These are phyloP conservation scores for Brachypodium distachyon DNA, from an alignment of 202 grass and related monocot species.

Conservation along the genomic window DNA sequence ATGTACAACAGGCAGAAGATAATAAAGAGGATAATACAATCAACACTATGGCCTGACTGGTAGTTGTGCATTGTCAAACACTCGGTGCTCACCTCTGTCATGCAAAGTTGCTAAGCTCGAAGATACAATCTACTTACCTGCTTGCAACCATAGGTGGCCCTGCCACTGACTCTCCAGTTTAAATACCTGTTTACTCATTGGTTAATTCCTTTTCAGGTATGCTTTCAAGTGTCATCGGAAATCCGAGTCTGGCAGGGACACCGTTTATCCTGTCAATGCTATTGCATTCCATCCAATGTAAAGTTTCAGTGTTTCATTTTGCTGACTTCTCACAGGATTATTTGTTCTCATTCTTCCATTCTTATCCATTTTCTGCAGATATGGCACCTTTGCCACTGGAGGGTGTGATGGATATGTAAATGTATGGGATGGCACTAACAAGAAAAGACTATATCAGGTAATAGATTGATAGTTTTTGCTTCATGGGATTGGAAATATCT, in stretches of 20 bases:
- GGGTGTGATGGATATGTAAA: conserved; percentile 97
- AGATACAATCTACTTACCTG: neutral
- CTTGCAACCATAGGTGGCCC: neutral
- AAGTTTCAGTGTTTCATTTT: neutral
- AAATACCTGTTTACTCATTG: neutral
- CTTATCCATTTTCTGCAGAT: conserved; percentile 30
- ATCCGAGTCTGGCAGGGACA: conserved; percentile 82
- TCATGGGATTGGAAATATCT: neutral
- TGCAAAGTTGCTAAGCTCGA: neutral
- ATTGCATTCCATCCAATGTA: conserved; percentile 99
- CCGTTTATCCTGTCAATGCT: conserved; percentile 92
- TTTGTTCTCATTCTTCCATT: neutral
- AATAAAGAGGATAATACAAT: neutral
- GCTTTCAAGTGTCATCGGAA: conserved; percentile 97
- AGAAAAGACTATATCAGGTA: conserved; percentile 99
- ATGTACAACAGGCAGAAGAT: neutral
- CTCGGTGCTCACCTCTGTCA: neutral
- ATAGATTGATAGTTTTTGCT: neutral
- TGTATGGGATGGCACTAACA: conserved; percentile 97
- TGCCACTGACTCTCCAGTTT: neutral
- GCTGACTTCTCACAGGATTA: conserved; percentile 8
- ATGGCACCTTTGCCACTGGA: conserved; percentile 96
- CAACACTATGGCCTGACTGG: neutral
- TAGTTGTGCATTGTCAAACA: neutral
- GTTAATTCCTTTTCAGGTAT: conserved; percentile 52